Evolutionary conservation across 78 protist species (phyloP), one percentile per base, ranked within the genome.

Genomic region (Dictyostelium firmibasis): DNA sequence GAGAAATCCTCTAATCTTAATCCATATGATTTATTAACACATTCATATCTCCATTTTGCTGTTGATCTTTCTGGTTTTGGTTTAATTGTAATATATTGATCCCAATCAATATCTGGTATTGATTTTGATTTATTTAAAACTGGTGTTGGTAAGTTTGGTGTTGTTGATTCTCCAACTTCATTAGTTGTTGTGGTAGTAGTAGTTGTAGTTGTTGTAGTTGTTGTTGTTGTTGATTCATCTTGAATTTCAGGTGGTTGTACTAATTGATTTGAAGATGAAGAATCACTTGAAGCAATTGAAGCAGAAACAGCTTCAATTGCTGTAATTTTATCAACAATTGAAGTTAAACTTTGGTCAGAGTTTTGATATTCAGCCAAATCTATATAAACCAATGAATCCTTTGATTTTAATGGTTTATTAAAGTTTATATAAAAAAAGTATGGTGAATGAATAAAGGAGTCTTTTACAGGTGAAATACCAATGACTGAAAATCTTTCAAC

Each of bases 31-130:
- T 57, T 78, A 50, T 57, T 18, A 25, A 43, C 18, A 11, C 20
- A 4, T 44, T 84, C 50, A 87, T 87, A 82, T 4, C 9, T 72
- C 86, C 86, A 87, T 27, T 41, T 57, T 31, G 50, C 67, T 2
- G 20, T 31, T 35, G 69, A 47, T 27, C 33, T 38, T 3, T 60
- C 43, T 11, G 75, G 67, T 33, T 11, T 72, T 78, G 93, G 93
- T 57, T 72, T 64, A 43, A 87, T 87, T 36, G 50, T 64, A 20
- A 79, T 20, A 36, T 33, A 87, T 20, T 57, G 0, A 79, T 57
- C 43, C 86, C 85, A 87, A 36, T 87, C 43, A 60, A 78, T 60
- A 14, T 33, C 20, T 29, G 9, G 6, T 47, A 53, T 29, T 60
- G 27, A 4, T 20, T 5, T 57, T 16, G 67, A 1, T 10, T 10